These are phyloP conservation scores for Gremmenia infestans DNA, from an alignment of 2,329 filamentous ascomycete species.

Conservation along the genomic window DNA sequence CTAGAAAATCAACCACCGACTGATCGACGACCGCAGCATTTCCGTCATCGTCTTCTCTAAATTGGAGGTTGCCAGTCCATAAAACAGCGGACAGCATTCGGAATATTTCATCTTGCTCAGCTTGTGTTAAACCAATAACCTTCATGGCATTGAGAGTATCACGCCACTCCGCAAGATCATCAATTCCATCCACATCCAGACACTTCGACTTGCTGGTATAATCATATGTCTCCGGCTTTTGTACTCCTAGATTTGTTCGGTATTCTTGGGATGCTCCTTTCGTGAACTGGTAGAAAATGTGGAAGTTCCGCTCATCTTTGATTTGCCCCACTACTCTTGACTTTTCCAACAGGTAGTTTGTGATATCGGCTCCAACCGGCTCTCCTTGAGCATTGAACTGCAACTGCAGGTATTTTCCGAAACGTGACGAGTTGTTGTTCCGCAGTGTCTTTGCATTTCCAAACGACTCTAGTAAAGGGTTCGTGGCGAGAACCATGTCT, in stretches of 20 bases:
- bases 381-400: slow-evolving; percentile 91
- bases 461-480: slow-evolving; percentile 93
- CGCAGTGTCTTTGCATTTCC: slow-evolving; percentile 96
- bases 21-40: slow-evolving; percentile 84
- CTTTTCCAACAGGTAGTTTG: slow-evolving; percentile 96
- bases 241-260: slow-evolving; percentile 81
- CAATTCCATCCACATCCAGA: slow-evolving; percentile 88
- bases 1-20: slow-evolving; percentile 89
- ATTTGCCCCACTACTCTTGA: slow-evolving; percentile 94
- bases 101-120: slow-evolving; percentile 94
- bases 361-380: slow-evolving; percentile 93
- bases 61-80: slow-evolving; percentile 93
- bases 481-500: slow-evolving; percentile 98
- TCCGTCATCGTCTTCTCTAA: slow-evolving; percentile 81
- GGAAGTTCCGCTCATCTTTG: slow-evolving; percentile 92
- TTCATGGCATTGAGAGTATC: slow-evolving; percentile 95
- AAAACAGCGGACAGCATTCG: slow-evolving; percentile 86
- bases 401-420: slow-evolving; percentile 97
- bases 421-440: slow-evolving; percentile 98
- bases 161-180: slow-evolving; percentile 81
- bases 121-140: slow-evolving; percentile 80
- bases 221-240: slow-evolving; percentile 85
- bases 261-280: slow-evolving; percentile 89
- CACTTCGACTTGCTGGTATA: slow-evolving; percentile 96
- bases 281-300: slow-evolving; percentile 99